A percentile compares a stretch with the other conserved stretches of the same genome.
phyloP scores from a whole-genome alignment of 345 rosid genomes.

The Dipteronia sinensis region DNA sequence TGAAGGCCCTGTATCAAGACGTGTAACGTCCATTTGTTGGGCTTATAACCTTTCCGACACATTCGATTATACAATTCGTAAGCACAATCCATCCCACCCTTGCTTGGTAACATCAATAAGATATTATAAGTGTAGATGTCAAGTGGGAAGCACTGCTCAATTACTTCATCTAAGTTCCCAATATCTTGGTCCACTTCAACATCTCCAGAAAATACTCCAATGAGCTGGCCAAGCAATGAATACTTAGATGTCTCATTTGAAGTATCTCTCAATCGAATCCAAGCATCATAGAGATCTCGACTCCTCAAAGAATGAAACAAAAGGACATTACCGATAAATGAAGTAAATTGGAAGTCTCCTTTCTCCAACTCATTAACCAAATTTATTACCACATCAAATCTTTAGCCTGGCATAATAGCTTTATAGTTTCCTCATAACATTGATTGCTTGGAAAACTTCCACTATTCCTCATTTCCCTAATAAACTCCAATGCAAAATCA shows the following conservation, averaged over 20 bases:
- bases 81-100: conserved; percentile 44
- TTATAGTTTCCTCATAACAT: conserved; percentile 63
- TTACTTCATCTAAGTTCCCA: conserved; percentile 47
- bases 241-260: conserved; percentile 42
- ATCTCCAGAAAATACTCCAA: conserved; percentile 61
- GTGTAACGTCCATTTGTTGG: conserved; percentile 57
- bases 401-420: conserved; percentile 37
- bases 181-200: conserved; percentile 33
- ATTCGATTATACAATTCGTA: conserved; percentile 46
- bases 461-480: conserved; percentile 47
- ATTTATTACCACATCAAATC: conserved; percentile 47
- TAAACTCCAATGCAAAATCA: conserved; percentile 49
- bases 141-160: conserved; percentile 63
- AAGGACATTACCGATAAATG: conserved; percentile 77
- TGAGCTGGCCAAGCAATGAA: conserved; percentile 57
- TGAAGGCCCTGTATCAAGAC: conserved; percentile 43
- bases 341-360: conserved; percentile 46
- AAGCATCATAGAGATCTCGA: conserved; percentile 54
- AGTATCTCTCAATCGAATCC: conserved; percentile 48
- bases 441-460: conserved; percentile 50
- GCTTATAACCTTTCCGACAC: conserved; percentile 56
- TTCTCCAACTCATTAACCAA: conserved; percentile 57
- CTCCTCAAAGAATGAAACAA: conserved; percentile 53
- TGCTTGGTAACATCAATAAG: conserved; percentile 50
- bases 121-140: conserved; percentile 63